Percentiles rank a stretch among this genome's conserved stretches.
Evolutionary conservation across 176 grass and related monocot species (phyloP).

Genomic region (Guadua angustifolia): DNA sequence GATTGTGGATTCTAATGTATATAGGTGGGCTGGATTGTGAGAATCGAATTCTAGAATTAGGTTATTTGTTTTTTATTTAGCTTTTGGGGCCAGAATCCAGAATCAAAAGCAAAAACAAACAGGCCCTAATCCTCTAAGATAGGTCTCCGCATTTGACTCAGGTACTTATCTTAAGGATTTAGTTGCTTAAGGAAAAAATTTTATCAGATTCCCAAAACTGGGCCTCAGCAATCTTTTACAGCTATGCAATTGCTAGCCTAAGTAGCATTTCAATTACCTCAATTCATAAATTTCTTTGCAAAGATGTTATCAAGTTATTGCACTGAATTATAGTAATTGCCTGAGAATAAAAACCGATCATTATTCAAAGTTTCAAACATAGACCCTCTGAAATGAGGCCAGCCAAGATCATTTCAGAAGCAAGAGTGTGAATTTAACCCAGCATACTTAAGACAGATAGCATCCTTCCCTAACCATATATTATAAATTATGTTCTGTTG

Average conservation of each 20-base stretch:
- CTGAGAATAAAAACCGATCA: background rate
- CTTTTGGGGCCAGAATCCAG: no score
- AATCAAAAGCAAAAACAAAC: no score
- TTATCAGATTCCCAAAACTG: background rate
- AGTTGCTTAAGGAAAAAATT: background rate
- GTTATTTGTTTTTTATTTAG: no score
- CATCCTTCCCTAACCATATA: background rate
- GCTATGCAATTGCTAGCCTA: conserved; percentile 11
- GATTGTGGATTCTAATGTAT: no score
- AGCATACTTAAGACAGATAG: background rate
- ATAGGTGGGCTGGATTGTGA: no score
- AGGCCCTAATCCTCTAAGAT: conserved; percentile 1
- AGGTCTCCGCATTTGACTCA: background rate
- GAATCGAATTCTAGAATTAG: no score
- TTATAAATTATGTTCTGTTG: background rate
- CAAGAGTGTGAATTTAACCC: background rate
- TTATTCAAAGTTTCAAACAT: background rate
- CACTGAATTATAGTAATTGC: conserved; percentile 10
- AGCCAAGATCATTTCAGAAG: background rate
- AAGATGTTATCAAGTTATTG: background rate
- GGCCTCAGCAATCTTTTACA: background rate
- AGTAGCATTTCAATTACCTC: background rate
- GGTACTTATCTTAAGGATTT: background rate
- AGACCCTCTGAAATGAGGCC: conserved; percentile 13
- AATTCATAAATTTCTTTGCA: conserved; percentile 5